phyloP scores from a whole-genome alignment of 75 land plant genomes.

The Gnetum montanum region DNA sequence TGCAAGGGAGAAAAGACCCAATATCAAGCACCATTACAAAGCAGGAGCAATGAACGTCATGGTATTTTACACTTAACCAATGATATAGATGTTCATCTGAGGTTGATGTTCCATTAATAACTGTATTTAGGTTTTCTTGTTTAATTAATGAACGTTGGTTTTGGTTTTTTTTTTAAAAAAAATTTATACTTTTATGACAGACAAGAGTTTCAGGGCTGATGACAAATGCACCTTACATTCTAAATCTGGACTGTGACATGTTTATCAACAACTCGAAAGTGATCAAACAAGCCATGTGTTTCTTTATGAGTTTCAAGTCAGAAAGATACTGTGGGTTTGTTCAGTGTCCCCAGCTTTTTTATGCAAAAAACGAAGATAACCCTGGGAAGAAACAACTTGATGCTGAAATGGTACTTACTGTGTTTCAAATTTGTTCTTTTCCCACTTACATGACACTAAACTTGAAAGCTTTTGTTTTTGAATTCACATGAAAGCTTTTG shows the following conservation, averaged over 20 bases:
- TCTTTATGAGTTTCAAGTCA: slow-evolving; percentile 27
- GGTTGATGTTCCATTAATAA: too few relatives aligned
- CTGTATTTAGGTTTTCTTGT: too few relatives aligned
- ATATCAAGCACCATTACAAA: slow-evolving; percentile 34
- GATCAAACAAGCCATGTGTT: slow-evolving; percentile 39
- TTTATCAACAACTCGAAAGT: slow-evolving; percentile 36
- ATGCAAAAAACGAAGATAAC: slow-evolving; percentile 11
- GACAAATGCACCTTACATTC: slow-evolving; percentile 47
- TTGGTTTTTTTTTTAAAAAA: too few relatives aligned
- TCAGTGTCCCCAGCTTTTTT: slow-evolving; percentile 1
- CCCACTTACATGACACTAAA: too few relatives aligned
- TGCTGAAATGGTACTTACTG: too few relatives aligned
- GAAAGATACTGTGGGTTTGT: slow-evolving; percentile 10
- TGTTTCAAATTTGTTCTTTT: too few relatives aligned
- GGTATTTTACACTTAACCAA: too few relatives aligned
- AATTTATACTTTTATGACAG: slow-evolving; percentile 17
- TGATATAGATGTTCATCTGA: too few relatives aligned
- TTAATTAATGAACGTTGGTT: too few relatives aligned
- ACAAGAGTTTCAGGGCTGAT: slow-evolving; percentile 35
- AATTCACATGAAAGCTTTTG: too few relatives aligned
- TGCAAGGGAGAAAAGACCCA: slow-evolving; percentile 34
- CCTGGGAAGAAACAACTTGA: too few relatives aligned
- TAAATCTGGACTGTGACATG: slow-evolving; percentile 55
- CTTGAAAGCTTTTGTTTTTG: too few relatives aligned
- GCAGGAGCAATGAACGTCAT: slow-evolving; percentile 65